These are phyloP conservation scores for Chrysopogon serrulatus DNA, from an alignment of 176 grass and related monocot genomes.

Conservation along the genomic window DNA sequence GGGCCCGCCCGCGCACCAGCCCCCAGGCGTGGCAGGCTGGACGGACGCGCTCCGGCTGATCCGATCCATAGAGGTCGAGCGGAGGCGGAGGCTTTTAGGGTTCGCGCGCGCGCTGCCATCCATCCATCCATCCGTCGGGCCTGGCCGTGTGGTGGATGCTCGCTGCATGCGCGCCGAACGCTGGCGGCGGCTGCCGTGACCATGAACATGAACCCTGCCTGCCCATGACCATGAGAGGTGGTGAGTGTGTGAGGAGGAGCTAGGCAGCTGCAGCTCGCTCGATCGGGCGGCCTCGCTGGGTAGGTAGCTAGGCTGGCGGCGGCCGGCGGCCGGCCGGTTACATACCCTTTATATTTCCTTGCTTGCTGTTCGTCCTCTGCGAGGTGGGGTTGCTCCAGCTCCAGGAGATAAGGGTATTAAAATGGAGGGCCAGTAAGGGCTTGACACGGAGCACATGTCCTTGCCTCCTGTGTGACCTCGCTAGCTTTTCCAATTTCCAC, in stretches of 20 bases:
- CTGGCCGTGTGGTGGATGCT: neutral
- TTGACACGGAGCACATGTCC: conserved; percentile 49
- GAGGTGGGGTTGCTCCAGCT: neutral
- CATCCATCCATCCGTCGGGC: neutral
- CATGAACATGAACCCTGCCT: neutral
- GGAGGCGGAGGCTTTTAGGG: neutral
- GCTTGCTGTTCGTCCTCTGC: neutral
- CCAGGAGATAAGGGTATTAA: conserved; percentile 45
- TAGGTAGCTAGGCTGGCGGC: neutral
- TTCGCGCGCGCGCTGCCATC: neutral
- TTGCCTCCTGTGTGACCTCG: neutral
- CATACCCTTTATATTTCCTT: too few species aligned
- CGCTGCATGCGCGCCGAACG: neutral
- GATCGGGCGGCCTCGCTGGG: neutral
- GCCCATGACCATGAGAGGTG: neutral
- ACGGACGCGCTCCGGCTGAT: neutral
- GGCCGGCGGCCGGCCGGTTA: neutral
- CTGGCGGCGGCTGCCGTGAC: neutral
- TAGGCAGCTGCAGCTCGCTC: neutral
- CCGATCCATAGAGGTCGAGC: neutral
- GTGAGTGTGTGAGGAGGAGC: neutral
- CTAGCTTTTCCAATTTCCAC: neutral
- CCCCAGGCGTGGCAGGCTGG: neutral
- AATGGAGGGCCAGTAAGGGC: conserved; percentile 19
- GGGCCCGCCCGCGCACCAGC: neutral